Percentiles rank a stretch among this genome's conserved stretches.
phyloP scores from a whole-genome alignment of 2,329 filamentous ascomycete species.

The Fusarium cyanostomum region DNA sequence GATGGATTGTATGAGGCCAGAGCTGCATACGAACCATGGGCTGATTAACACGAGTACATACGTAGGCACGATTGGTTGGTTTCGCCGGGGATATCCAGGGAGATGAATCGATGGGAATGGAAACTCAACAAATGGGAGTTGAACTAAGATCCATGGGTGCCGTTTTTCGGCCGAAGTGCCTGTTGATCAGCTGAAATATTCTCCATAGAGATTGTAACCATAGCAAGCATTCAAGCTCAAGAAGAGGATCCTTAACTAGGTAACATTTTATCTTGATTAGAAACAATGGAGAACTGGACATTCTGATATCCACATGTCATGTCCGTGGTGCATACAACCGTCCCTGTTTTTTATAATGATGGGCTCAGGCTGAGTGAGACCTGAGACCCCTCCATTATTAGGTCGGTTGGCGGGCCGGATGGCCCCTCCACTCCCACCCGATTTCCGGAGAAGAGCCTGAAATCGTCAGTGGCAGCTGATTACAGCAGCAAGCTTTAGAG shows the following conservation, averaged over 20 bases:
- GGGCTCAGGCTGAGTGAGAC: neutral
- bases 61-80: conserved; percentile 3
- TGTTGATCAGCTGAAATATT: neutral
- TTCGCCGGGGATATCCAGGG: neutral
- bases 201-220: neutral
- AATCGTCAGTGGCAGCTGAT: neutral
- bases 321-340: neutral
- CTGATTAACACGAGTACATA: conserved; percentile 14
- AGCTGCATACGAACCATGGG: conserved; percentile 24
- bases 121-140: neutral
- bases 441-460: too few relatives aligned
- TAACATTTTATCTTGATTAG: neutral
- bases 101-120: neutral
- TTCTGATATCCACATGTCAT: neutral
- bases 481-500: neutral
- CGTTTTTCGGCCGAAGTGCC: neutral
- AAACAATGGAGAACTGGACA: neutral
- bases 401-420: neutral
- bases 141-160: neutral
- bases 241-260: neutral
- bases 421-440: neutral
- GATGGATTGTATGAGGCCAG: conserved; percentile 22
- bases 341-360: neutral
- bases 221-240: neutral
- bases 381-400: neutral